Evolutionary conservation across 2,329 filamentous ascomycete species (phyloP).

Genomic region (Alternaria sp.): DNA sequence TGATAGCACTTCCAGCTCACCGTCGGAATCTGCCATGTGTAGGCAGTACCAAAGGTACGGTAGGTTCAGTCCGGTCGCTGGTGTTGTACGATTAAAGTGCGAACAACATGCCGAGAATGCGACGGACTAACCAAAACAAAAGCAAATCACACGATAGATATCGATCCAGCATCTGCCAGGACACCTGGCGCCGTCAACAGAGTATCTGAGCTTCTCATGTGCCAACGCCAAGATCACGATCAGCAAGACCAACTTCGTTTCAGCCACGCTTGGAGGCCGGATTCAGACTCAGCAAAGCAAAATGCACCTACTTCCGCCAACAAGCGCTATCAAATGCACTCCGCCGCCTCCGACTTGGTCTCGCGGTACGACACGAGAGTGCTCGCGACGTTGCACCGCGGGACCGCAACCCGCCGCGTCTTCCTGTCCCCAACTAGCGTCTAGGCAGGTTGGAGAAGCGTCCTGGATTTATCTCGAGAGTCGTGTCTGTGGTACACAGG

Average conservation of each 20-base stretch:
- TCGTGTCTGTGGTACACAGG: conserved; percentile 13
- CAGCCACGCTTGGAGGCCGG: conserved; percentile 35
- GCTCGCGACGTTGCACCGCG: conserved; percentile 17
- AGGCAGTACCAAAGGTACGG: neutral
- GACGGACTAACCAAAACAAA: neutral
- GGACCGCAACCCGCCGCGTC: conserved; percentile 5
- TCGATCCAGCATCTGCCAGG: conserved; percentile 2
- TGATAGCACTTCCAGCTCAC: neutral
- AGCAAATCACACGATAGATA: neutral
- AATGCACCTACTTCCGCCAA: conserved; percentile 24
- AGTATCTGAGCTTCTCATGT: conserved; percentile 13
- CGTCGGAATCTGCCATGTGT: neutral
- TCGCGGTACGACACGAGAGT: conserved; percentile 3
- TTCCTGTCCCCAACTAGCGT: conserved; percentile 9
- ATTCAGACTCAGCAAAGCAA: conserved; percentile 17
- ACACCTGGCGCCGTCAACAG: conserved; percentile 6
- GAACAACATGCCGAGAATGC: neutral
- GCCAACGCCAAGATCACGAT: conserved; percentile 32
- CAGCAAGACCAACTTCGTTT: conserved; percentile 35
- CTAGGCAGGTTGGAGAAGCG: conserved; percentile 5
- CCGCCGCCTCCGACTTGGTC: conserved; percentile 13
- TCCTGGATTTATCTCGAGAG: conserved; percentile 14
- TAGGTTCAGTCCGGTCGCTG: neutral
- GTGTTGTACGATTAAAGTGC: neutral
- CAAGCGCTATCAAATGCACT: conserved; percentile 4